Evolutionary conservation across 176 grass and related monocot species (phyloP).

Genomic region (Cenchrus americanus): DNA sequence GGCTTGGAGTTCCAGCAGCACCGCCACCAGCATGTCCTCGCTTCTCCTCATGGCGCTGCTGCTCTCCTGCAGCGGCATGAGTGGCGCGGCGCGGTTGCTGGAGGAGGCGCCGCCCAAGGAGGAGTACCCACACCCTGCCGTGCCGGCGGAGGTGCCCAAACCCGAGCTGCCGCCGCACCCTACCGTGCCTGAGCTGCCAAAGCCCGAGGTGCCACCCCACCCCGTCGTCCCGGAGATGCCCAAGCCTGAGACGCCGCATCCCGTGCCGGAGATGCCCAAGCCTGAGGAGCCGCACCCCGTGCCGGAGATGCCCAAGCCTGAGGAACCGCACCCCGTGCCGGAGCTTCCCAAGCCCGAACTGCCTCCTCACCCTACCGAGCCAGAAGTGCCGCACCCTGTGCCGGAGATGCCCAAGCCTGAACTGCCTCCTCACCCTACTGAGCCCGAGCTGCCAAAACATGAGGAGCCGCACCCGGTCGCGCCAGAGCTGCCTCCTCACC

Average conservation of each 20-base stretch:
- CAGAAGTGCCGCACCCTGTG: neutral
- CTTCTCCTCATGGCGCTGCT: conserved; percentile 3
- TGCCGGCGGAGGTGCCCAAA: conserved; percentile 17
- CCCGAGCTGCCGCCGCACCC: conserved; percentile 17
- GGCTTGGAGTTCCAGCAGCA: neutral
- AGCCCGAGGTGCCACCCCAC: neutral
- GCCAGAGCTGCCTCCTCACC: neutral
- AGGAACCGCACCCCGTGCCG: neutral
- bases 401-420: conserved; percentile 12
- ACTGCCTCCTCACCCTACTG: neutral
- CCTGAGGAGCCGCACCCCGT: neutral
- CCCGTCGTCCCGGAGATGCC: neutral
- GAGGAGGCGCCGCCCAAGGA: neutral
- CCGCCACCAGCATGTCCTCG: neutral
- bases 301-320: neutral
- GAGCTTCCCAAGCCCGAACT: neutral
- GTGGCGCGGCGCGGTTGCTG: conserved; percentile 21
- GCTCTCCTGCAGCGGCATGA: conserved; percentile 20
- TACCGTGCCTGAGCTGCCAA: neutral
- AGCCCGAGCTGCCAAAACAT: conserved; percentile 14
- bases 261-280: neutral
- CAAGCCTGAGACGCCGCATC: neutral
- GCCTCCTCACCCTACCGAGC: neutral
- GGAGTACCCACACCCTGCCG: neutral
- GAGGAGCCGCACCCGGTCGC: neutral